Evolutionary conservation across 768 basidiomycete genomes (phyloP).

Genomic region (Sporobolomyces phaffii): DNA sequence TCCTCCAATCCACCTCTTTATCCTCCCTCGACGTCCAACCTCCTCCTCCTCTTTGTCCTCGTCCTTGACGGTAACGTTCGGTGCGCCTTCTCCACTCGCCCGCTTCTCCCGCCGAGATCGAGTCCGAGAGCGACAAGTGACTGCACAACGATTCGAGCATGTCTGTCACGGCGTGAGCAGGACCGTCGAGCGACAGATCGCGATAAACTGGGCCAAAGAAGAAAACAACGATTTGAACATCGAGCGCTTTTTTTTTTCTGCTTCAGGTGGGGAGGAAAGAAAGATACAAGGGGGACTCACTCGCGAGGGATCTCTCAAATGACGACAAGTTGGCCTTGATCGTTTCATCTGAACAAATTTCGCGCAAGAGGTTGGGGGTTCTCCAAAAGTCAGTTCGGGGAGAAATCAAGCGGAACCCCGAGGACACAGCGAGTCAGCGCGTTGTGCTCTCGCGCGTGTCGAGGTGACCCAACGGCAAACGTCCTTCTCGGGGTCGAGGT

Average conservation of each 20-base stretch:
- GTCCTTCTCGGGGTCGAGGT: too few relatives aligned
- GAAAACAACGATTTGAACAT: too few relatives aligned
- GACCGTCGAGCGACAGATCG: too few relatives aligned
- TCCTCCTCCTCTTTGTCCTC: background rate
- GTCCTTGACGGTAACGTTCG: background rate
- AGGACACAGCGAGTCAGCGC: too few relatives aligned
- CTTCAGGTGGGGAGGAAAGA: too few relatives aligned
- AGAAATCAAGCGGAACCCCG: too few relatives aligned
- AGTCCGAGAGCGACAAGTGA: background rate
- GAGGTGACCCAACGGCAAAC: too few relatives aligned
- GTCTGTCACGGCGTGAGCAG: background rate
- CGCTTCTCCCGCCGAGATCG: background rate
- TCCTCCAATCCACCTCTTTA: background rate
- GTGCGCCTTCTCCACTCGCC: background rate
- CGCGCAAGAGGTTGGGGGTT: too few relatives aligned
- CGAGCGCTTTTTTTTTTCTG: too few relatives aligned
- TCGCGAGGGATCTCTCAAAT: background rate
- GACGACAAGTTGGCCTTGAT: background rate
- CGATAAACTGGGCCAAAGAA: too few relatives aligned
- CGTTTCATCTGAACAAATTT: background rate
- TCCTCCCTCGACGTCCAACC: background rate
- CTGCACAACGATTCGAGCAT: conserved; percentile 4
- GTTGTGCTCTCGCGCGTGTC: too few relatives aligned
- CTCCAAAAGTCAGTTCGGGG: too few relatives aligned
- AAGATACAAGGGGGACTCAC: conserved; percentile 11